Evolutionary conservation across 2,329 filamentous ascomycete species (phyloP), one percentile per base, ranked within the genome.

Genomic region (Phaeoacremonium minimum): DNA sequence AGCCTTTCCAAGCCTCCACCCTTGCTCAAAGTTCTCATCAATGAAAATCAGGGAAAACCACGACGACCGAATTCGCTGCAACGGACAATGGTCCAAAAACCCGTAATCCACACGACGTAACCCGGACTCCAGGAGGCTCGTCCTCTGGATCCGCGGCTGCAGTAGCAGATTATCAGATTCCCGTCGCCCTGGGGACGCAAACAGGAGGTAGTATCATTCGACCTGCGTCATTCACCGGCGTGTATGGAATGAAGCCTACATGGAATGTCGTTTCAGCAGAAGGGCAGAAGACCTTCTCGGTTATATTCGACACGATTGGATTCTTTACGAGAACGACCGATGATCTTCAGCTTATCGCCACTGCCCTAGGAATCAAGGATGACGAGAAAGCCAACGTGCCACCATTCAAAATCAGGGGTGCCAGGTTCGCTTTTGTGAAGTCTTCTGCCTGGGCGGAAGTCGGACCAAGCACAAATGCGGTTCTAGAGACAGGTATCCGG

Each of bases 131-230:
- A 0, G 81, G 81, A 2, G 81, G 82, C 32, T 85, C 80, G 0
- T 84, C 79, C 0, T 77, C 79, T 0, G 82, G 82, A 0, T 83
- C 80, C 1, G 81, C 67, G 0, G 80, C 81, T 0, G 79, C 77
- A 1, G 79, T 85, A 1, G 80, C 63, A 7, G 81, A 85, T 44
- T 72, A 72, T 35, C 80, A 85, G 42, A 71, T 69, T 1, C 76
- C 79, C 0, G 48, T 85, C 12, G 70, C 62, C 0, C 57, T 85
- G 0, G 81, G 79, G 1, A 83, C 80, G 0, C 81, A 85, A 48
- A 85, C 80, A 0, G 75, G 73, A 3, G 81, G 82, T 0, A 80
- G 74, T 40, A 75, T 67, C 1, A 74, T 85, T 29, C 70, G 80
- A 0, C 82, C 81, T 0, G 81, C 64, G 0, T 77, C 77, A 0